Evolutionary conservation across 805 yeast species (phyloP), one percentile per base, ranked within the genome.

Genomic region (Babjeviella inositovora): DNA sequence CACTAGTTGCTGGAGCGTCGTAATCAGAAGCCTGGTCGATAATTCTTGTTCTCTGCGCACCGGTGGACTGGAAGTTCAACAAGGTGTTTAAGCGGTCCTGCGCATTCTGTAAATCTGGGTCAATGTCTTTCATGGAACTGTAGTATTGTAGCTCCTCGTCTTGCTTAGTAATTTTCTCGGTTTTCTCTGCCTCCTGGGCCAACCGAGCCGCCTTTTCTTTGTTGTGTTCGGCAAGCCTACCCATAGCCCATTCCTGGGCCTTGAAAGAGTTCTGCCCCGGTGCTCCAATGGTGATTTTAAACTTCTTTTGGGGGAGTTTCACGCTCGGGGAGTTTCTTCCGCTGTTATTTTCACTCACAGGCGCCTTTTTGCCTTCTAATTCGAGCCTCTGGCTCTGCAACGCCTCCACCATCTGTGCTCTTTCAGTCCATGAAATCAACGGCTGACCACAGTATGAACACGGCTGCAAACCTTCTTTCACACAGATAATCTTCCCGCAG

Each of bases 401-500:
- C 4, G 70, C 43, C 5, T 58, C 47, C 14, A 63, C 46, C 18
- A 81, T 72, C 24, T 66, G 70, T 4, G 37, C 31, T 35, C 68
- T 60, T 32, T 85, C 94, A n/a, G 60, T 62, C 7, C 47, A 41
- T 5, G 70, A 57, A 11, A 90, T 53, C 19, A 90, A 47, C 16
- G 70, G 75, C 13, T 57, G 42, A 0, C 82, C 80, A 50, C 98
- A 90, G 31, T 50, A 76, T 2, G 90, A 62, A 39, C 99, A 90
- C 4, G 90, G 90, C 29, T 85, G 90, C 13, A 81, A 51, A 0
- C 97, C 97, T 40, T 90, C 97, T 34, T 72, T 73, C 4, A 63
- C 60, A 51, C 99, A 90, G 3, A 90, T 80, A 19, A 90, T 80
- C 44, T 84, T 80, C 7, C 99, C 99, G 44, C 99, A 90, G 29